Base-by-base conservation (phyloP, 768 basidiomycete species). In the Naganishia onofrii region DNA sequence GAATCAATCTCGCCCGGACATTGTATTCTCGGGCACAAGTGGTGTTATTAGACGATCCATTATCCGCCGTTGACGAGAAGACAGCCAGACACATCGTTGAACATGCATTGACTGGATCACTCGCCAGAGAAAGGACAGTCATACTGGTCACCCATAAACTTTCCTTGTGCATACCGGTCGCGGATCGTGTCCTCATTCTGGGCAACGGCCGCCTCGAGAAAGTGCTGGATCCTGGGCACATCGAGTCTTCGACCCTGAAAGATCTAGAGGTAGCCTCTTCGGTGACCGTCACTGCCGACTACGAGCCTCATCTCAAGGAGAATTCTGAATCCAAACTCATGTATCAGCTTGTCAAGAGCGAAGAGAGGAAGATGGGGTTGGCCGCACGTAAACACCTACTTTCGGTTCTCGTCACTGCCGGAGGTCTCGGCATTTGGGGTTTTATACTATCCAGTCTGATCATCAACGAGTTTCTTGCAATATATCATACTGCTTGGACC, bases 51-150 rank as follows among this genome's bases (percentile, higher is more conserved):
- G 71, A 73, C 32, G 80, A 81, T 52, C 74, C 77, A 28, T 69
- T 80, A n/a, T 76, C 75, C 4, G 80, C 80, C 10, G 79, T 81
- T 17, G 79, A 81, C 51, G 57, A 77, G 9, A 76, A 76, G 64
- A 81, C 80, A 8, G 71, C 77, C 26, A 73, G 76, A 23, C 74
- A 58, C 28, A 75, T 81, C 53, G 56, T 74, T 51, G 57, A 70
- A 0, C 72, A 79, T 36, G 79, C 79, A 66, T 71, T 81, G 12
- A 52, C 63, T n/a, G 73, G 71, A 5, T 31, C 66, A 0, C 57
- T 81, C 7, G 55, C 77, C n/a, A 56, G 46, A 9, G 53, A 68
- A 19, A 70, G 80, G 1, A 80, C 79, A 0, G 67, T 79, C 32
- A 69, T 81, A 17, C 70, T 81, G 12, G 76, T 77, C 55, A 79